Evolutionary conservation across 129 eudicot genomes (phyloP), one percentile per base, ranked within the genome.

Genomic region (Pseudognaphalium luteoalbum): DNA sequence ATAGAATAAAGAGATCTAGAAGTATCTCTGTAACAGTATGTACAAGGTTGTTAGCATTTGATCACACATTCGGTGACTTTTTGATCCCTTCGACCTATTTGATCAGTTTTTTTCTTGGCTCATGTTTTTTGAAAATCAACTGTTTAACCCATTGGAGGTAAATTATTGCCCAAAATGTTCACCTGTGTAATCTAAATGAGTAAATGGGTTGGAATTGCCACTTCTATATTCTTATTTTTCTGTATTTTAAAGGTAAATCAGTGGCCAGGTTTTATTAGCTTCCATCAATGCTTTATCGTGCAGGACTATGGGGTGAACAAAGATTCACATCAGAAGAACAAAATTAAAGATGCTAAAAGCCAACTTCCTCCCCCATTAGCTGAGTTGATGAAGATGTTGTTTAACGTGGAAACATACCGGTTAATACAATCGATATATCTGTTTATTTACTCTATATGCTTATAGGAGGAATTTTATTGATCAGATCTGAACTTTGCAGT

Each of bases 401-500:
- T 95, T 80, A 89, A 95, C 37, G 97, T 83, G 81, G 99, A 95
- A 82, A 79, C 97, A 73, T 95, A 95, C 87, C 85, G 96, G 99
- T 95, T 72, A 33, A 47, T 21, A 76, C 11, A 70, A 33, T 70
- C 51, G 30, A 5, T 68, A 56, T 37, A 17, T 73, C 34, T 56
- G 5, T 70, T 39, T 20, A 58, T 64, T 54, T 14, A 35, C 25
- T 70, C 42, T 66, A 47, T 76, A 21, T 77, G 33, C 66, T 39
- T 63, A 59, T 57, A 72, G 50, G n/a, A 57, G 35, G 73, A 52
- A 37, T 73, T 4, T 1, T 33, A 72, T 62, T 29, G 12, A 60
- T 17, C 21, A 41, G 9, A 9, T 7, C 42, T 35, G 28, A 68
- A 5, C 62, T 76, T 63, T 86, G 62, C 92, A 95, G 99, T 64